phyloP scores from a whole-genome alignment of 73 alveolate species.

The Paramecium caudatum region DNA sequence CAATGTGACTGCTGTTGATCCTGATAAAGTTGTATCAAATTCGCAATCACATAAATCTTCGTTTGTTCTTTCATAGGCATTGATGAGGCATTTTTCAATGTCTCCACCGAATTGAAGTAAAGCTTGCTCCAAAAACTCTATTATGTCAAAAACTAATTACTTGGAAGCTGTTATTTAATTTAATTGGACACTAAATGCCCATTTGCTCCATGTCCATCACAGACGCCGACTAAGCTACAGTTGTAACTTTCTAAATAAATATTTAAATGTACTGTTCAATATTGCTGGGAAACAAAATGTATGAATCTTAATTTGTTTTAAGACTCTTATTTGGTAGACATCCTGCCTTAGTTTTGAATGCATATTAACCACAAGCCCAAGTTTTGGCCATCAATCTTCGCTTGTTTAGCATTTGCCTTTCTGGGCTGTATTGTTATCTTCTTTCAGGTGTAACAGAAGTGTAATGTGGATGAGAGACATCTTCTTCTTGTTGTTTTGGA shows the following conservation, averaged over 20 bases:
- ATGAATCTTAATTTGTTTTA: slow-evolving; percentile 72
- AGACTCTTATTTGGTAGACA: slow-evolving; percentile 61
- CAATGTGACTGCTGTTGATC: slow-evolving; percentile 83
- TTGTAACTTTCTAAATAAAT: slow-evolving; percentile 42
- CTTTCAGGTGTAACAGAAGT: slow-evolving; percentile 50
- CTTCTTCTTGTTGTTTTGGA: slow-evolving; percentile 46
- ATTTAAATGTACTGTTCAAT: slow-evolving; percentile 38
- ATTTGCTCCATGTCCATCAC: slow-evolving; percentile 76
- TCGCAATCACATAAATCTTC: slow-evolving; percentile 73
- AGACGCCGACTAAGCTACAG: slow-evolving; percentile 46
- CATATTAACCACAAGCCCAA: not conserved
- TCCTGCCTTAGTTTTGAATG: slow-evolving; percentile 72
- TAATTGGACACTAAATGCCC: slow-evolving; percentile 70
- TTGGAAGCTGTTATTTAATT: slow-evolving; percentile 66
- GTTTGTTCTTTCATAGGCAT: slow-evolving; percentile 64
- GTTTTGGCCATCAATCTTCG: slow-evolving; percentile 60
- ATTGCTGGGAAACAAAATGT: slow-evolving; percentile 50
- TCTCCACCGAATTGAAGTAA: slow-evolving; percentile 20
- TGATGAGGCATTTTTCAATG: not conserved
- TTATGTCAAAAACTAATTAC: not conserved
- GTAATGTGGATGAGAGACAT: not conserved
- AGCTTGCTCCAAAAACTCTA: slow-evolving; percentile 18
- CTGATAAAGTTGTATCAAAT: slow-evolving; percentile 78
- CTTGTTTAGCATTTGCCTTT: slow-evolving; percentile 25
- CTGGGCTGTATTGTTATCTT: slow-evolving; percentile 23